A percentile compares a stretch with the other conserved stretches of the same genome.
Conservation (phyloP, 805 yeast species). For the Metschnikowia borealis region DNA sequence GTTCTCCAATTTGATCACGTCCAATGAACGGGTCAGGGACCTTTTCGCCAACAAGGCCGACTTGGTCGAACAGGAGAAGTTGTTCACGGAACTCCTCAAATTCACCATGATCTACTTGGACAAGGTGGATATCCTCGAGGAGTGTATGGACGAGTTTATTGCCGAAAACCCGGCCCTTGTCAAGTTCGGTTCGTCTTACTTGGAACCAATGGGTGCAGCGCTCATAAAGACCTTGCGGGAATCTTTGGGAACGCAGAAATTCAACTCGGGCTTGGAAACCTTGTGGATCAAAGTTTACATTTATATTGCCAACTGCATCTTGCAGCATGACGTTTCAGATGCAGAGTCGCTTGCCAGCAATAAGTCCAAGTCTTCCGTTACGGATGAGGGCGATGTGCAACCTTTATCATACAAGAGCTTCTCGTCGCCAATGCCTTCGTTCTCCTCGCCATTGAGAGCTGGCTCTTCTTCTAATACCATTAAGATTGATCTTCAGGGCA, state of each 20-base stretch:
- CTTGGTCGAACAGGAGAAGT: conserved; percentile 28
- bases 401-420: conserved; percentile 21
- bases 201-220: conserved; percentile 42
- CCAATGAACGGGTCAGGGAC: conserved; percentile 24
- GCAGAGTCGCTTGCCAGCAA: conserved; percentile 21
- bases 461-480: conserved; percentile 14
- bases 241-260: conserved; percentile 30
- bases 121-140: conserved; percentile 24
- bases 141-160: conserved; percentile 32
- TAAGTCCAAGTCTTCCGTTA: conserved; percentile 1
- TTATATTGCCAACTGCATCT: conserved; percentile 36
- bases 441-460: not conserved
- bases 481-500: conserved; percentile 25
- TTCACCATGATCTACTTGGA: conserved; percentile 31
- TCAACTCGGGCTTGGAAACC: conserved; percentile 29
- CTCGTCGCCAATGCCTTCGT: conserved; percentile 9
- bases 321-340: conserved; percentile 25
- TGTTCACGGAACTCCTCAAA: conserved; percentile 34
- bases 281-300: conserved; percentile 40
- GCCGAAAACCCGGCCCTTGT: conserved; percentile 28
- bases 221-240: conserved; percentile 36
- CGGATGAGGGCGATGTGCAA: conserved; percentile 16
- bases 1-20: conserved; percentile 31
- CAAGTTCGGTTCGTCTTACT: conserved; percentile 24
- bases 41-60: conserved; percentile 20